These are phyloP conservation scores for Neofusicoccum laricinum DNA, from an alignment of 2,329 filamentous ascomycete genomes.

Conservation along the genomic window DNA sequence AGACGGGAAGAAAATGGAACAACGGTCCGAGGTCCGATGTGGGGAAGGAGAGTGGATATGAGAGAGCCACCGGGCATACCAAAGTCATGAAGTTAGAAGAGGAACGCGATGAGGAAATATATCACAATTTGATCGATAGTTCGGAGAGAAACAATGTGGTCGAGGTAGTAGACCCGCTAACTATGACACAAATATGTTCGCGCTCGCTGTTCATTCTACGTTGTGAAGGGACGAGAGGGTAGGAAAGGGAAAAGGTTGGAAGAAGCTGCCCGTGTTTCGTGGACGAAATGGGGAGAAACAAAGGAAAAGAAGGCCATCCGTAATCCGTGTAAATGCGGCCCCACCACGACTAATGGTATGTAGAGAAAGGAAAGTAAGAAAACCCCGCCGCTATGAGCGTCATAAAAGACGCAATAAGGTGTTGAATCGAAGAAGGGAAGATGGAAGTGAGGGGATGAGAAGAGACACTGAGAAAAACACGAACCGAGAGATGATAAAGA, in stretches of 20 bases:
- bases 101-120: too few species aligned
- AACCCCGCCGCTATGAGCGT: conserved; percentile 10
- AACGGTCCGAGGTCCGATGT: too few species aligned
- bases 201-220: background rate
- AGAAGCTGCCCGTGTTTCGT: background rate
- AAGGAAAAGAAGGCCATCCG: background rate
- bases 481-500: background rate
- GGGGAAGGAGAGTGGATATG: too few species aligned
- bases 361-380: background rate
- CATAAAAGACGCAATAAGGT: background rate
- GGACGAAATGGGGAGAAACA: background rate
- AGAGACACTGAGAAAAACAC: background rate
- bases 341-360: conserved; percentile 4
- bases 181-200: background rate
- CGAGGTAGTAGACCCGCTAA: background rate
- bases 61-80: too few species aligned
- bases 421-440: background rate
- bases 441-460: background rate
- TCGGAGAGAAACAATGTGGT: background rate
- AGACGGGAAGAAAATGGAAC: too few species aligned
- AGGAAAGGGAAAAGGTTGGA: background rate
- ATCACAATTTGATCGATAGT: background rate
- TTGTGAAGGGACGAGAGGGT: background rate
- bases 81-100: too few species aligned
- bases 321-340: conserved; percentile 1